Evolutionary conservation across 2,329 filamentous ascomycete species (phyloP).

Genomic region (Colletotrichum paranaense): DNA sequence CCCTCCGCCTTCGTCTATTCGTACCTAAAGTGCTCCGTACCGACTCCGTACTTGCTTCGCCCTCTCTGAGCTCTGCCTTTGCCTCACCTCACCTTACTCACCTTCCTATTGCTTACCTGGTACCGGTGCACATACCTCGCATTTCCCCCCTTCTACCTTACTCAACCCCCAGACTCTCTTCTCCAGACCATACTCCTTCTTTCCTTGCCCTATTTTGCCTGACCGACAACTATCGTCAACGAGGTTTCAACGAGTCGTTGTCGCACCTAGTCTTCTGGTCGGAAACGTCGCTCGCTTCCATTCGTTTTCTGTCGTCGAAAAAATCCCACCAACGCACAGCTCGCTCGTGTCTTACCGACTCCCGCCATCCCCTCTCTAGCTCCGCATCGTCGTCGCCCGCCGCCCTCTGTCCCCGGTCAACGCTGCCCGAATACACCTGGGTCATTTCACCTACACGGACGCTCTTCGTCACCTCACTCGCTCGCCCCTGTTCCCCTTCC

Average conservation of each 20-base stretch:
- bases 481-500: not conserved
- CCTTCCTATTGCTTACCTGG: conserved; percentile 26
- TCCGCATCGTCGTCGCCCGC: conserved; percentile 33
- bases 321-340: conserved; percentile 34
- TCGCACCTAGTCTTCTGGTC: conserved; percentile 20
- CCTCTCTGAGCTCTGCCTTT: conserved; percentile 12
- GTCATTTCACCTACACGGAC: not conserved
- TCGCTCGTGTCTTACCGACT: conserved; percentile 34
- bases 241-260: conserved; percentile 4
- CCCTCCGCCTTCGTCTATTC: conserved; percentile 18
- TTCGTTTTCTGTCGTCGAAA: conserved; percentile 26
- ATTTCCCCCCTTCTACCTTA: not conserved
- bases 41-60: conserved; percentile 1
- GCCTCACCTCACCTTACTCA: conserved; percentile 4
- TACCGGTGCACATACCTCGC: conserved; percentile 12
- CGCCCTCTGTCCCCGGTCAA: conserved; percentile 21
- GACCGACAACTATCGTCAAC: conserved; percentile 4
- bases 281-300: conserved; percentile 36
- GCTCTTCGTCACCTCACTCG: conserved; percentile 10
- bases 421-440: conserved; percentile 18
- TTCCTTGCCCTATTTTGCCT: not conserved
- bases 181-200: not conserved
- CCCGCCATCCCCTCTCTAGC: conserved; percentile 26
- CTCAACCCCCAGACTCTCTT: conserved; percentile 10
- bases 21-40: not conserved